Base-by-base conservation (phyloP, 345 rosid species). In the Triadica sebifera region DNA sequence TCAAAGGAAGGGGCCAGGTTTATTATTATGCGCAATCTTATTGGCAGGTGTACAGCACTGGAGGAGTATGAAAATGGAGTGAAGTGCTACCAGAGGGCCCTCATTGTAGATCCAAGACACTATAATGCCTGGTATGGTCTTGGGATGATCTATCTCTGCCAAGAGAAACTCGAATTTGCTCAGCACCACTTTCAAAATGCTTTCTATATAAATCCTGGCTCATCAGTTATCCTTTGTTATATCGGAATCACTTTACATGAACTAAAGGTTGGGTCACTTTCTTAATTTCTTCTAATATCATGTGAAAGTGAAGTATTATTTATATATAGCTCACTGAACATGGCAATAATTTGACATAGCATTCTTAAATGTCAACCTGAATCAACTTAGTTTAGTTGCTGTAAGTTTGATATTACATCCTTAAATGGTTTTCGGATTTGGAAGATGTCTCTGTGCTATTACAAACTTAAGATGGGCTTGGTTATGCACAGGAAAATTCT, bases 91-190 rank as follows among this genome's bases (percentile, higher is more conserved):
- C 98, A 91, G 73, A 91, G 79, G 73, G 98, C 98, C 77, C 92
- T 94, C 50, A 72, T 86, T 61, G 84, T 94, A 65, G 98, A 94
- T 88, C 75, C 91, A 60, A 91, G 98, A 78, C 98, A 94, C 79
- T 94, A 94, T 73, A 94, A 92, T 57, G 78, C 98, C 16, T 94
- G 98, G 97, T 93, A 94, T 79, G 98, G 98, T 25, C 95, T 94
- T 72, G 98, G 98, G 70, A 91, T 94, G 97, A 81, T 92, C 71
- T 92, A 85, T 77, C 93, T 94, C 72, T 89, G 98, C 65, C 98
- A 92, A 82, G 98, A 94, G 83, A 92, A 91, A 82, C 82, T 87
- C 69, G 95, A 92, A 79, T 94, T 94, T 79, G 84, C 98, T 2
- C 94, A 92, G 86, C 98, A 92, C 81, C 97, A 92, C 82, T 94